Conservation (phyloP, 192 early-diverging fungal species). For the Chytriomyces hyalinus region DNA sequence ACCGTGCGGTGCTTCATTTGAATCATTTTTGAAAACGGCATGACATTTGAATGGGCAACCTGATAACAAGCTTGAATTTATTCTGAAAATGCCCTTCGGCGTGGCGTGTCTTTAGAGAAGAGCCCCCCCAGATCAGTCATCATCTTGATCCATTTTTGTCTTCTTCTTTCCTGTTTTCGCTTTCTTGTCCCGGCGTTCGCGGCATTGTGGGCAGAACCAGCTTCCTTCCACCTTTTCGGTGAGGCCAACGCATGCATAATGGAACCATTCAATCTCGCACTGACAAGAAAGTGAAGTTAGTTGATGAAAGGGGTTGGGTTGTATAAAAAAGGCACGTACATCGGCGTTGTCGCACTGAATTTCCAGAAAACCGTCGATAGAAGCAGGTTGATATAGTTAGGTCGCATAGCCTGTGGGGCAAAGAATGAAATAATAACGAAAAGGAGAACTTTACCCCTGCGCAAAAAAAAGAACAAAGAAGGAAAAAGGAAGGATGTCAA, state of each 20-base stretch:
- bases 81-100: no score
- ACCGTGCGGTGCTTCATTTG: no score
- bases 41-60: no score
- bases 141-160: no score
- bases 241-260: constrained; percentile 90
- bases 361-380: not conserved
- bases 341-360: constrained; percentile 76
- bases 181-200: constrained; percentile 29
- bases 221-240: constrained; percentile 86
- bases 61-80: no score
- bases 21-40: no score
- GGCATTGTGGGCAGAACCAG: constrained; percentile 94
- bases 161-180: not conserved
- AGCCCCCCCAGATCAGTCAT: no score
- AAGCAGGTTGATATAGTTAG: not conserved
- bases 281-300: constrained; percentile 2
- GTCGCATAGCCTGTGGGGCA: not conserved
- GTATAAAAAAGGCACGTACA: constrained; percentile 51
- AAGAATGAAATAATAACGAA: constrained; percentile 12
- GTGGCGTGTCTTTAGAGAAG: no score
- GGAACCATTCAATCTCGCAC: constrained; percentile 99
- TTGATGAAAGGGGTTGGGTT: not conserved
- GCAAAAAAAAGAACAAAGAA: not conserved
- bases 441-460: constrained; percentile 35
- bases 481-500: not conserved